Evolutionary conservation across 306 rosid genomes (phyloP), one percentile per base, ranked within the genome.

Genomic region (Rosa chinensis): DNA sequence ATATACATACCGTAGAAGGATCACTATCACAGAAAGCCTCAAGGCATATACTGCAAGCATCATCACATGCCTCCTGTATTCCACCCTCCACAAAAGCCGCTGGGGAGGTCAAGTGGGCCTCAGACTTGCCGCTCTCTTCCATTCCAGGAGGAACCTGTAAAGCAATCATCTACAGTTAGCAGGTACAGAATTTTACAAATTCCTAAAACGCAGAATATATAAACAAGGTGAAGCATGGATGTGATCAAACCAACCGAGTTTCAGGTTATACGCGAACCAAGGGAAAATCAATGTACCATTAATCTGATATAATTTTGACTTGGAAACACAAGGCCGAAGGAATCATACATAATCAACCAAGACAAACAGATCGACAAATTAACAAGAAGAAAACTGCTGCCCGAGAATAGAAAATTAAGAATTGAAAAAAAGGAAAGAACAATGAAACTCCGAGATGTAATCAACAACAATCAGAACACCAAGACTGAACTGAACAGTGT

Each of bases 71-170:
- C 7, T 95, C 98, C 88, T 91, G 99, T 66, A 95, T 89, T 83
- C 99, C 99, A 55, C 99, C 99, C 84, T 95, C 98, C 25, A 95
- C 99, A 81, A 95, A 95, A 77, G 99, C 99, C 5, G 86, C 99
- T 18, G 98, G 92, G 20, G 99, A 95, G 39, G 97, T 90, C 92
- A 95, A 90, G 87, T 92, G 97, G 32, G 79, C 91, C 70, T 91
- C 97, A 42, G 92, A 84, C 74, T 74, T 83, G 9, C 78, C 71
- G 66, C 77, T 79, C 82, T 86, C 96, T 75, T 89, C 99, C 80
- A 85, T 80, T 14, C 44, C 92, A 40, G 83, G 87, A 81, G 84
- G 85, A 81, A 78, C 89, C 95, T 91, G 73, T 28, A 82, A 77
- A 63, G 44, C 79, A 58, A 68, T 12, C n/a, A 13, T 76, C n/a